phyloP scores from a whole-genome alignment of 1,284 basidiomycete genomes.

The Marasmius fiardii region DNA sequence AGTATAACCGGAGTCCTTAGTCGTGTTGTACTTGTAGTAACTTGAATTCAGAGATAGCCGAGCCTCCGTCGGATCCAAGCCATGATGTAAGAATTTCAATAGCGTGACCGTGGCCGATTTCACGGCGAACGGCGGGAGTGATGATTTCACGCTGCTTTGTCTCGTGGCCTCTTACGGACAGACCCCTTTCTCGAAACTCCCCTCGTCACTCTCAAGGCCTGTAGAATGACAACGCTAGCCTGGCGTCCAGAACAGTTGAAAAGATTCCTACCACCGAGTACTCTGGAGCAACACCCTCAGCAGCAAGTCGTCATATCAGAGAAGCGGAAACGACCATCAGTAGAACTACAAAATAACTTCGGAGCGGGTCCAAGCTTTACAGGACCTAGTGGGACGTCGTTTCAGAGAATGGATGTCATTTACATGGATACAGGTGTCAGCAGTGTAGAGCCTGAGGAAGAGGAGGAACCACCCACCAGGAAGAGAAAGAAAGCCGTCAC shows the following conservation, averaged over 20 bases:
- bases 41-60: no score
- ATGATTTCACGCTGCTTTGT: no score
- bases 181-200: no score
- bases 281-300: neutral
- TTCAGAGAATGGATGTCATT: neutral
- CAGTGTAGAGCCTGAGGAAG: neutral
- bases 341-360: neutral
- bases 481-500: constrained; percentile 1
- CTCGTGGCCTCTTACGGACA: no score
- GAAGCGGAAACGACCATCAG: neutral
- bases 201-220: no score
- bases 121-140: no score
- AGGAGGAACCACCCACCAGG: neutral
- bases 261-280: neutral
- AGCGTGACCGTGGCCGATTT: no score
- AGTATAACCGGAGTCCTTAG: no score
- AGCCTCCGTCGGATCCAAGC: no score
- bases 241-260: neutral
- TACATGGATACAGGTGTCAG: neutral
- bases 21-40: no score
- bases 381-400: neutral
- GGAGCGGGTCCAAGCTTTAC: neutral
- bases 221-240: no score
- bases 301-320: neutral
- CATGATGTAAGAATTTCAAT: no score